Evolutionary conservation across 164 flowering plant genomes (phyloP), one percentile per base, ranked within the genome.

Genomic region (Vitis rotundifolia): DNA sequence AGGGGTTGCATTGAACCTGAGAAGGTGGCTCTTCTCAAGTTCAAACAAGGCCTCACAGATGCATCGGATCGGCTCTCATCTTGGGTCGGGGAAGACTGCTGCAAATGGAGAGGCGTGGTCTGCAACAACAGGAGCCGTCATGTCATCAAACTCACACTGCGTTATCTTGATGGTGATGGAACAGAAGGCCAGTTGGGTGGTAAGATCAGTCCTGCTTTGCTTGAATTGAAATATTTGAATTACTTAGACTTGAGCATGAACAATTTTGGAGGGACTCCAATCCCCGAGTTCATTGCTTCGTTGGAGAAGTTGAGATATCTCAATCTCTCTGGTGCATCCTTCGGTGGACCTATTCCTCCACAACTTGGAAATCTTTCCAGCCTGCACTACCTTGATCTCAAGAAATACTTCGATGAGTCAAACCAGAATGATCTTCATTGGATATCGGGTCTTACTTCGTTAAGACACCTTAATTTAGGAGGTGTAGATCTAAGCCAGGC

Each of bases 231-330:
- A 44, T n/a, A n/a, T 11, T 53, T 63, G 28, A 63, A 14, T 11
- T 49, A 63, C 31, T 63, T 63, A 53, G 66, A 63, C 31, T 44
- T 56, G 44, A 31, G 44, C 44, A 31, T 31, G 44, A 31, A 31
- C 6, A 31, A 31, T 31, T 31, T 31, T 31, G 51, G 13, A 13
- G 70, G 59, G 7, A 8, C 2, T 15, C 7, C 4, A 19, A 47
- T 63, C 18, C 66, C 66, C 18, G 14, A 63, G 14, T 65, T 65
- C 68, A 18, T 65, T 49, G 68, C 63, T 44, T 67, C 70, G 9
- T 26, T 67, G 11, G 28, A 14, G 2, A 58, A 2, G 52, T 55
- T 67, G 31, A 67, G 31, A 5, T 31, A 31, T 31, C 44, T 31
- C 44, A 31, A 31, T 31, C 44, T 31, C 44, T 31, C 44, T 31